Evolutionary conservation across 148 eudicot species (phyloP), one percentile per base, ranked within the genome.

Genomic region (Linanthus parryae): DNA sequence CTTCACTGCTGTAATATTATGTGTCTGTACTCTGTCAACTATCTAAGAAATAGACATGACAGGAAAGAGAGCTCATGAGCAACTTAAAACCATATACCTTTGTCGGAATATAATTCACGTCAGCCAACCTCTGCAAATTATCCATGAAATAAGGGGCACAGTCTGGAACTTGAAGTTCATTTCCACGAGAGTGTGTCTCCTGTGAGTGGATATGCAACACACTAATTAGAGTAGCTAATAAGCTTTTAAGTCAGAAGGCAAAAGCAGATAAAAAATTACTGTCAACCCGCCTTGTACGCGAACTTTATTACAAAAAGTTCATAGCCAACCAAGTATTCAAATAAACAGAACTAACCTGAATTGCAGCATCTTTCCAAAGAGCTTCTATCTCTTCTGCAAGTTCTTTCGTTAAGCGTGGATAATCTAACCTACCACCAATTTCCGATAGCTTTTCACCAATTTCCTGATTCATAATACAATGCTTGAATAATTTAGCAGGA

Each of bases 161-260:
- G 48, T 92, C 96, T 17, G 96, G 98, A 68, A 92, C 71, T 74
- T 87, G 98, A 65, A 92, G 86, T 57, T 81, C 87, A 75, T 77
- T 84, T 54, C 87, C 85, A 61, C 78, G 94, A 33, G 76, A 67
- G 69, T 53, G 82, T 40, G 95, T 79, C 78, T 79, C 94, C 98
- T 91, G 54, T 67, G 68, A 6, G 27, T 7, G 66, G 35, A 31
- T 31, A 5, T 31, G 35, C 57, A 36, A 57, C 19, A 55, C 19
- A 52, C 34, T 23, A 26, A 58, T 15, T 44, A 41, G 2, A 38
- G 29, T 24, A 15, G 41, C 5, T 10, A n/a, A 18, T 54, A 20
- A 44, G 36, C 30, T 50, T 18, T 33, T 31, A 31, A 31, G 10
- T 4, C 5, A 31, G 35, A 31, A 31, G 10, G 2, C n/a, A n/a